Evolutionary conservation across 495 filamentous ascomycete genomes (phyloP), one percentile per base, ranked within the genome.

Genomic region (Parathielavia appendiculata): DNA sequence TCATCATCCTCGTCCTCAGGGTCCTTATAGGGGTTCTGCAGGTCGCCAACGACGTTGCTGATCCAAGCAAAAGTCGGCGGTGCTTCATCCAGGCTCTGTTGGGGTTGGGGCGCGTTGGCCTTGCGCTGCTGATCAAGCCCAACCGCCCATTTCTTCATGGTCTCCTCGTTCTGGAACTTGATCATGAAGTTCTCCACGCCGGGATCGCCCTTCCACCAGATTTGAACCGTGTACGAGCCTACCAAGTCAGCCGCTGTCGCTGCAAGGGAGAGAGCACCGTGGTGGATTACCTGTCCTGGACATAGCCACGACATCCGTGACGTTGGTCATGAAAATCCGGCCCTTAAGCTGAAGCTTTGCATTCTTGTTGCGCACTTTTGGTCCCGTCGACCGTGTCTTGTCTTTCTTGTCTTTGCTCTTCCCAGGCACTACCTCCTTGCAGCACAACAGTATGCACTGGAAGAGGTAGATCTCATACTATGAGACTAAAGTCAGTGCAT

Each of bases 391-490:
- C 56, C 68, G 71, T 14, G 75, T 75, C 61, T 81, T 84, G 70
- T 85, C 83, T 55, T 84, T 81, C 47, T 84, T 75, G 2, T 87
- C 81, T 69, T 90, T 91, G 71, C 81, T 86, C 74, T 97, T 97
- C 66, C 86, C 89, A 4, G 88, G 86, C 52, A 88, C 87, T 44
- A 92, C 79, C 66, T 98, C 93, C 76, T 97, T 98, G 85, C 93
- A 98, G 66, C 93, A 98, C 22, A 98, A 83, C 20, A 98, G 80
- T 51, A 98, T 98, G 60, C 84, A 86, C 70, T 97, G 89, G 69
- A 98, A 98, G 34, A 98, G 83, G 71, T 95, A 98, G 52, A 98
- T 95, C 66, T 93, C 91, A 70, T 97, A 98, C 90, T 97, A 69
- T 10, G 53, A 3, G 20, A 12, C 3, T 39, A 12, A 52, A 26